Base-by-base conservation (phyloP, 495 filamentous ascomycete species). In the Hypoxylon trugodes region DNA sequence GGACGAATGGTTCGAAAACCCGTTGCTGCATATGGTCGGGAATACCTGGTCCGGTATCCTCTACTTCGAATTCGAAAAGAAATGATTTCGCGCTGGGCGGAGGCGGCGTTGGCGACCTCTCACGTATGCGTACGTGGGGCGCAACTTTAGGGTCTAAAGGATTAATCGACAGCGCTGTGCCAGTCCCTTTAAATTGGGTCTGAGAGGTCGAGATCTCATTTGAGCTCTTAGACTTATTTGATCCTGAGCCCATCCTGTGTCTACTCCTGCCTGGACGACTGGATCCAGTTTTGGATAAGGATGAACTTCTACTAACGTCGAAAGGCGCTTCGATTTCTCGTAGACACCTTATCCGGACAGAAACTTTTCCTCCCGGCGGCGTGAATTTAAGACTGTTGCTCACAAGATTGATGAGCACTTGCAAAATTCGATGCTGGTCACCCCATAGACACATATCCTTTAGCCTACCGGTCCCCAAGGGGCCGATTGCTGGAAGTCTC, bases 311-410 rank as follows among this genome's bases (percentile, higher is more conserved):
- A 51, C 81, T 83, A 10, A 74, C 69, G 55, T 81, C 65, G 28
- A 59, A 61, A 41, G 28, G 32, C 28, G 35, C 7, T 25, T 78
- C 80, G 50, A 78, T 72, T 61, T 89, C 86, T 19, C 87, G 87
- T 2, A 86, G 56, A 59, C 91, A 93, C 52, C 82, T 86, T 55
- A 97, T 92, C 9, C 85, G 82, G 24, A 96, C 83, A 12, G 86
- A 78, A 1, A 96, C 88, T 36, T 79, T 84, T 7, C 93, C 92
- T 6, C 87, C 85, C 35, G 87, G 76, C 0, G 92, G 92, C 1
- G 93, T 97, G 68, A 97, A 97, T 70, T 97, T 97, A 10, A 96
- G 78, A 68, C 89, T 91, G 74, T 97, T 97, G 75, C 89, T 91
- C 35, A 96, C 91, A 10, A 97, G 81, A 69, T 97, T 97, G 77